Evolutionary conservation across 2,329 filamentous ascomycete species (phyloP).

Genomic region (Mariannaea sp.): DNA sequence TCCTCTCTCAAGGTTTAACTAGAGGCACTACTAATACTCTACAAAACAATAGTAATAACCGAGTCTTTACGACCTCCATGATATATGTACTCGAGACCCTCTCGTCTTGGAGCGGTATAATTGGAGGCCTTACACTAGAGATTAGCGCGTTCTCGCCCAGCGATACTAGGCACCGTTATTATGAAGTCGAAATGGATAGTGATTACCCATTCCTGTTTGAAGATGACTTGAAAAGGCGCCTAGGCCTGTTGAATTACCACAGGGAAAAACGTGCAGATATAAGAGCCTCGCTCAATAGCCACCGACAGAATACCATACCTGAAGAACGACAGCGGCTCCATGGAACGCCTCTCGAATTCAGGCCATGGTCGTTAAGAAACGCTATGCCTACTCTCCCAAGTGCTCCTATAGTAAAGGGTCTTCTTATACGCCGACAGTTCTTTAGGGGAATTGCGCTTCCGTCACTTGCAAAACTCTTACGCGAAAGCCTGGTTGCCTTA

Average conservation of each 20-base stretch:
- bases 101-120: conserved; percentile 4
- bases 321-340: background rate
- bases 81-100: background rate
- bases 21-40: background rate
- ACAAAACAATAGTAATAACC: conserved; percentile 10
- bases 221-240: background rate
- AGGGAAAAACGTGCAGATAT: background rate
- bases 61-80: background rate
- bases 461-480: conserved; percentile 14
- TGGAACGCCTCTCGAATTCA: conserved; percentile 16
- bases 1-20: background rate
- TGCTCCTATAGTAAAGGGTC: conserved; percentile 8
- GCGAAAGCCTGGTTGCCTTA: conserved; percentile 10
- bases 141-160: conserved; percentile 18
- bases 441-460: background rate
- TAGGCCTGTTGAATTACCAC: background rate
- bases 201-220: conserved; percentile 11
- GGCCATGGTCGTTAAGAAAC: background rate
- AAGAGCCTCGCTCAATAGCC: background rate
- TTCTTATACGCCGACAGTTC: conserved; percentile 6
- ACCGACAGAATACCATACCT: no score
- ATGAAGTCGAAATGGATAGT: background rate
- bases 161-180: conserved; percentile 6
- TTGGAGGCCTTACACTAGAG: conserved; percentile 8
- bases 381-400: background rate